phyloP scores from a whole-genome alignment of 768 basidiomycete species.

The Boletus rex-veris region DNA sequence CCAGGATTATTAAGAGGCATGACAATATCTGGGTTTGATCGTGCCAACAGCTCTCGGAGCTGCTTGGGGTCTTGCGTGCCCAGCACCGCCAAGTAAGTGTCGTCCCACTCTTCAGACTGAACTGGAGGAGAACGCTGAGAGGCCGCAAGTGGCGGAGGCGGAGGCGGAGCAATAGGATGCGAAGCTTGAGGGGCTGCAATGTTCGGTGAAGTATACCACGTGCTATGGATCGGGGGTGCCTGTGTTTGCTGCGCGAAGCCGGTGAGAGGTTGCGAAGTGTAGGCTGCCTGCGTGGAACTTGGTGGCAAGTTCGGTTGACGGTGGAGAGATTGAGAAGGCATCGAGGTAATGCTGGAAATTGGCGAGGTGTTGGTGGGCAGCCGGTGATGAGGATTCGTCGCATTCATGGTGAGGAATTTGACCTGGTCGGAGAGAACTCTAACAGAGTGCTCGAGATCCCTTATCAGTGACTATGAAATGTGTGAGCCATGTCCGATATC shows the following conservation, averaged over 20 bases:
- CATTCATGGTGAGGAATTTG: slow-evolving; percentile 68
- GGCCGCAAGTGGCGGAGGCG: slow-evolving; percentile 34
- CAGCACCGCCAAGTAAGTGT: slow-evolving; percentile 72
- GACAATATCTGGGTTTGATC: slow-evolving; percentile 74
- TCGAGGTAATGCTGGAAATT: slow-evolving; percentile 36
- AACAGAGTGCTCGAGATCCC: slow-evolving; percentile 78
- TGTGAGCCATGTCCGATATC: not conserved
- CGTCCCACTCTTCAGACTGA: slow-evolving; percentile 78
- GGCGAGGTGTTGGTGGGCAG: slow-evolving; percentile 33
- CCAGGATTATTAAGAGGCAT: slow-evolving; percentile 71
- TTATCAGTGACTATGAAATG: slow-evolving; percentile 56
- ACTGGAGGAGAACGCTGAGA: slow-evolving; percentile 53
- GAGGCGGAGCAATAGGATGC: slow-evolving; percentile 71
- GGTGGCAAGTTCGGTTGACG: slow-evolving; percentile 35
- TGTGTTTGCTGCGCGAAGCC: slow-evolving; percentile 33
- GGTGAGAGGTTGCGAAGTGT: slow-evolving; percentile 31
- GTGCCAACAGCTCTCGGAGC: slow-evolving; percentile 67
- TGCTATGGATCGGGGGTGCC: slow-evolving; percentile 25
- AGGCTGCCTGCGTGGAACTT: slow-evolving; percentile 33
- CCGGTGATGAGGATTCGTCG: slow-evolving; percentile 36
- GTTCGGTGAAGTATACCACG: slow-evolving; percentile 57
- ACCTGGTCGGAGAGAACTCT: slow-evolving; percentile 76
- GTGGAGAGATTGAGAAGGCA: slow-evolving; percentile 32
- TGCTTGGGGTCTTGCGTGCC: slow-evolving; percentile 71
- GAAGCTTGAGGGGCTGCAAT: slow-evolving; percentile 83